Conservation (phyloP, 805 yeast genomes). For the Cyberlindnera maritima region DNA sequence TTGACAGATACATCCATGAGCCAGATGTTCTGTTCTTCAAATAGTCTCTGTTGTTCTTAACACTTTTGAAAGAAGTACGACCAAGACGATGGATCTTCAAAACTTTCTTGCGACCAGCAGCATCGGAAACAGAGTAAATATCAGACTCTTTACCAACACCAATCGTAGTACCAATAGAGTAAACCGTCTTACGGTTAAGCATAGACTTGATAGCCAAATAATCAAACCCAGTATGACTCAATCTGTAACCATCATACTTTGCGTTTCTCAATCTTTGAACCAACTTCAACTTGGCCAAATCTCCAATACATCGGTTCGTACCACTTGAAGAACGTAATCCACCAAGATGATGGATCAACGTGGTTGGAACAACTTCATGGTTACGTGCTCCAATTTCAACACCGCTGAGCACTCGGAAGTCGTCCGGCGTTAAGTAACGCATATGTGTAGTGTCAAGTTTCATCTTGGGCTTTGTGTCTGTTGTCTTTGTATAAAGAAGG, state of each 20-base stretch:
- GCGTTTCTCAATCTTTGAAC: slow-evolving; percentile 82
- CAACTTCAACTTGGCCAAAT: slow-evolving; percentile 81
- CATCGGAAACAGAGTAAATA: slow-evolving; percentile 77
- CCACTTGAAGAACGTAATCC: slow-evolving; percentile 73
- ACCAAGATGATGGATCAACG: slow-evolving; percentile 75
- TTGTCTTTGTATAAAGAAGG: background rate
- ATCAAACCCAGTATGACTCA: slow-evolving; percentile 89
- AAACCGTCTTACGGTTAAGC: slow-evolving; percentile 68
- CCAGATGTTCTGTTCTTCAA: slow-evolving; percentile 66
- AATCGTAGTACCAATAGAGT: slow-evolving; percentile 79
- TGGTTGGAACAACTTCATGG: slow-evolving; percentile 93
- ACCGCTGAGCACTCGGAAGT: slow-evolving; percentile 84
- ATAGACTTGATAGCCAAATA: slow-evolving; percentile 86
- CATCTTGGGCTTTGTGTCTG: slow-evolving; percentile 44
- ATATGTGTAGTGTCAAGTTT: slow-evolving; percentile 90
- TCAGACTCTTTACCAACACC: slow-evolving; percentile 99
- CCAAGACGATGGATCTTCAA: slow-evolving; percentile 92
- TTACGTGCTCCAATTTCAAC: slow-evolving; percentile 88
- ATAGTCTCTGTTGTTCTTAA: slow-evolving; percentile 92
- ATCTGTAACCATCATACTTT: slow-evolving; percentile 89
- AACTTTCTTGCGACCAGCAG: slow-evolving; percentile 63
- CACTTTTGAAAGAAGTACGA: slow-evolving; percentile 87
- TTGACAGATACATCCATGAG: slow-evolving; percentile 90
- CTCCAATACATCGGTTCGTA: slow-evolving; percentile 76
- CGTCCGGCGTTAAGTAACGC: slow-evolving; percentile 90